A percentile compares a stretch with the other conserved stretches of the same genome.
These are phyloP conservation scores for Aspergillus calidoustus DNA, from an alignment of 2,329 filamentous ascomycete genomes.

Conservation along the genomic window DNA sequence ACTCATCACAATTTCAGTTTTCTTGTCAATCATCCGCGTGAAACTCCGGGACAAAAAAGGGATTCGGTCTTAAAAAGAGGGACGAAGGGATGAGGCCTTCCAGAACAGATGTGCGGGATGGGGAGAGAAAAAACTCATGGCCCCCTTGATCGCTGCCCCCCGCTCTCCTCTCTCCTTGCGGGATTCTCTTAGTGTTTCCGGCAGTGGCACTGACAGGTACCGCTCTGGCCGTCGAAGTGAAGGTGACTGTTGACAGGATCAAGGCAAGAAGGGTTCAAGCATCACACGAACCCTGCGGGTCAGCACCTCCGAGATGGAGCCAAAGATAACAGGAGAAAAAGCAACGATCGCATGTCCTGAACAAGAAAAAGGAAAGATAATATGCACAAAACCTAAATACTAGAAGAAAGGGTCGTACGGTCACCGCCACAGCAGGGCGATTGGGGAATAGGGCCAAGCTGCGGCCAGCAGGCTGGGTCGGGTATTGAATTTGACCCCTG, in stretches of 20 bases:
- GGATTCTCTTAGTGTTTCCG: neutral
- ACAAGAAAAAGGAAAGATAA: slow-evolving; percentile 11
- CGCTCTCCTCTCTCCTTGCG: neutral
- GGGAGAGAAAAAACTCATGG: neutral
- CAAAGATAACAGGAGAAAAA: slow-evolving; percentile 12
- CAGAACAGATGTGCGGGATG: slow-evolving; percentile 1
- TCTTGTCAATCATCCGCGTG: slow-evolving; percentile 20
- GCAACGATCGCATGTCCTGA: slow-evolving; percentile 2
- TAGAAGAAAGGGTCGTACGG: slow-evolving; percentile 2
- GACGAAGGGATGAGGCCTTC: neutral
- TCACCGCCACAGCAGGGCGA: slow-evolving; percentile 20
- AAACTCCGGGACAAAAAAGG: slow-evolving; percentile 2
- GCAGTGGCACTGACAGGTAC: slow-evolving; percentile 3
- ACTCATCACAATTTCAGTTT: slow-evolving; percentile 19
- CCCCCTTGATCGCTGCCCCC: neutral
- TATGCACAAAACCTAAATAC: slow-evolving; percentile 9
- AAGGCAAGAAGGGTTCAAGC: slow-evolving; percentile 7
- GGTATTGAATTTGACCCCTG: slow-evolving; percentile 15
- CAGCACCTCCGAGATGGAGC: slow-evolving; percentile 4
- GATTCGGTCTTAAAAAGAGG: neutral
- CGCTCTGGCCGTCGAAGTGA: neutral
- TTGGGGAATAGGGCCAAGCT: slow-evolving; percentile 2
- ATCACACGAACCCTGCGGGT: slow-evolving; percentile 10
- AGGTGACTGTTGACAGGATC: neutral
- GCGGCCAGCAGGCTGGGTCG: slow-evolving; percentile 4